These are phyloP conservation scores for Tritrichomonas foetus DNA, from an alignment of 208 protist genomes.

Conservation along the genomic window DNA sequence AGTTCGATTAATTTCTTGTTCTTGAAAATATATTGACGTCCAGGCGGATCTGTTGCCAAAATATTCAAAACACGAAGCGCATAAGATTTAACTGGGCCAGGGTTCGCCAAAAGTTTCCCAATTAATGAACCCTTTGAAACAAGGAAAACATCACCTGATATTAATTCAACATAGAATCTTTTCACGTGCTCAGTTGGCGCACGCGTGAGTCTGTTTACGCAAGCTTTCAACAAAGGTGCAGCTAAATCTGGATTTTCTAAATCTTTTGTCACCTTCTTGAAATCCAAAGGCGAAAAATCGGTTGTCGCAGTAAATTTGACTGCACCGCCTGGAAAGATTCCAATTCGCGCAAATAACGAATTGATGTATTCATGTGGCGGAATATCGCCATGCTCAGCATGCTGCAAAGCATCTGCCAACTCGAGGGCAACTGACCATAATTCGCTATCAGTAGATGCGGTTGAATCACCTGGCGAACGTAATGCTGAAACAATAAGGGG, in stretches of 20 bases:
- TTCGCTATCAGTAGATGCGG: neutral
- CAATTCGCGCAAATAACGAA: neutral
- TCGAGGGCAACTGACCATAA: neutral
- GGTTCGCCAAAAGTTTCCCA: neutral
- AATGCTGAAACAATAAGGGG: neutral
- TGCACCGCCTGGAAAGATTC: neutral
- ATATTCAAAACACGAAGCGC: neutral
- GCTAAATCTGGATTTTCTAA: neutral
- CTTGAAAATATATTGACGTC: neutral
- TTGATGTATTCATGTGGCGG: neutral
- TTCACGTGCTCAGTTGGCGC: neutral
- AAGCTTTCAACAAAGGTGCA: neutral
- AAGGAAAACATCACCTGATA: neutral
- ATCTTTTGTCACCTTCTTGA: neutral
- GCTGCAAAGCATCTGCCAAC: neutral
- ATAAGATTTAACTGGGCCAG: neutral
- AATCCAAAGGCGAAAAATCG: neutral
- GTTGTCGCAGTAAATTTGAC: slow-evolving; percentile 1
- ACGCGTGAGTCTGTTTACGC: neutral
- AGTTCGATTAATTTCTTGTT: neutral
- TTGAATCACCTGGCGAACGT: neutral
- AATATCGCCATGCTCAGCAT: neutral
- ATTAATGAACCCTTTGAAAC: neutral
- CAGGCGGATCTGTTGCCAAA: neutral
- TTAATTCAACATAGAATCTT: neutral